Evolutionary conservation across 2,329 filamentous ascomycete species (phyloP).

Genomic region (Chalaropsis thielavioides): DNA sequence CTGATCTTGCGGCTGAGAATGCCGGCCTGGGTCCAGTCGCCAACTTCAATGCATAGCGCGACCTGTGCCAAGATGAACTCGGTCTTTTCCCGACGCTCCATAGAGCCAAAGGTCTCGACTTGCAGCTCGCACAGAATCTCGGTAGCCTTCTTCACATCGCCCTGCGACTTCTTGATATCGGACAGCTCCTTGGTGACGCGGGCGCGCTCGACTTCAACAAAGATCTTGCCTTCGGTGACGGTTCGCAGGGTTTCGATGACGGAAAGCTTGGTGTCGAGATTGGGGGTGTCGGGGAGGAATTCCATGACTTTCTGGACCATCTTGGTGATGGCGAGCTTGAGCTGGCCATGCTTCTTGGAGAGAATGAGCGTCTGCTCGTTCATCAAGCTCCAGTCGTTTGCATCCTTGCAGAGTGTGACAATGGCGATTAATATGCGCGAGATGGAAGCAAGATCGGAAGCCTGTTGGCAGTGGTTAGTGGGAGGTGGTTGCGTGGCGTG

Average conservation of each 20-base stretch:
- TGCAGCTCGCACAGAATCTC: conserved; percentile 95
- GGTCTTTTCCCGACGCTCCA: conserved; percentile 94
- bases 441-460: conserved; percentile 89
- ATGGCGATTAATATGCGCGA: conserved; percentile 77
- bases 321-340: conserved; percentile 96
- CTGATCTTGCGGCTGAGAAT: conserved; percentile 95
- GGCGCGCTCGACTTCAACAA: conserved; percentile 95
- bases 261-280: conserved; percentile 73
- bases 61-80: conserved; percentile 97
- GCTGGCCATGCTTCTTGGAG: conserved; percentile 99
- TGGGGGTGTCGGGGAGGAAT: conserved; percentile 77
- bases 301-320: conserved; percentile 96
- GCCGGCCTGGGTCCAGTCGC: conserved; percentile 88
- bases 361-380: conserved; percentile 93
- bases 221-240: conserved; percentile 98
- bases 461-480: conserved; percentile 37
- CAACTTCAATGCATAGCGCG: conserved; percentile 81
- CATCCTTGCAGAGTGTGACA: conserved; percentile 86
- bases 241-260: conserved; percentile 91
- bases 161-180: conserved; percentile 92
- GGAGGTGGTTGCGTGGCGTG: conserved; percentile 18
- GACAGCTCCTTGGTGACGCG: conserved; percentile 90
- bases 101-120: conserved; percentile 97
- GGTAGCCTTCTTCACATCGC: conserved; percentile 75
- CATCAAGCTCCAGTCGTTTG: conserved; percentile 82